A percentile compares a stretch with the other conserved stretches of the same genome.
These are phyloP conservation scores for Claviceps cyperi DNA, from an alignment of 2,329 filamentous ascomycete species.

Conservation along the genomic window DNA sequence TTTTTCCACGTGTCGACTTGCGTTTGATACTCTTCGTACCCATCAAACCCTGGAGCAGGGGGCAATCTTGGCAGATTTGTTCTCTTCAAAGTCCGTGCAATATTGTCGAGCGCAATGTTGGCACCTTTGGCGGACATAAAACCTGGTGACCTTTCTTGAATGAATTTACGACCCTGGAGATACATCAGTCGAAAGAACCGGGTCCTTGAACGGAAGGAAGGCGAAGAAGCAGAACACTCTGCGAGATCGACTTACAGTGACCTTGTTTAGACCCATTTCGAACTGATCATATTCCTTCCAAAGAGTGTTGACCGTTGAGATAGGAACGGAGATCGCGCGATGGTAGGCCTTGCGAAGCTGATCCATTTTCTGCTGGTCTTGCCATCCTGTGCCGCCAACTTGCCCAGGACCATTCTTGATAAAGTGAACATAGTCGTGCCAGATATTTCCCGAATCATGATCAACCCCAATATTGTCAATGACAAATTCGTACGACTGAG, in stretches of 20 bases:
- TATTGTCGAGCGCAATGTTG: slow-evolving; percentile 79
- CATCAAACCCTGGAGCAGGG: slow-evolving; percentile 73
- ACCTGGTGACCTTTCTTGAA: slow-evolving; percentile 80
- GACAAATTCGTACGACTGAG: slow-evolving; percentile 83
- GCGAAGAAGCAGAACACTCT: background rate
- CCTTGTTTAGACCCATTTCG: slow-evolving; percentile 85
- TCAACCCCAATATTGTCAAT: slow-evolving; percentile 82
- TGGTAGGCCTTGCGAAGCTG: slow-evolving; percentile 84
- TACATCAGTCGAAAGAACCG: background rate
- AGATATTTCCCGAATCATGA: slow-evolving; percentile 76
- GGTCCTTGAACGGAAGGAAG: background rate
- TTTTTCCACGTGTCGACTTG: slow-evolving; percentile 84
- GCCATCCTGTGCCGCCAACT: slow-evolving; percentile 77
- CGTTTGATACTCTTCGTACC: slow-evolving; percentile 66
- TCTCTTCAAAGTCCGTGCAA: slow-evolving; percentile 61
- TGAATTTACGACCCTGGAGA: slow-evolving; percentile 73
- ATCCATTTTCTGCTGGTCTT: slow-evolving; percentile 98
- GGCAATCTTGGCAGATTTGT: slow-evolving; percentile 69
- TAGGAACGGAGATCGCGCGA: slow-evolving; percentile 75
- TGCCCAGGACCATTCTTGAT: slow-evolving; percentile 76
- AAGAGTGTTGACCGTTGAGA: slow-evolving; percentile 63
- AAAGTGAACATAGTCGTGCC: slow-evolving; percentile 92
- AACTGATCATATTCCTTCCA: slow-evolving; percentile 99
- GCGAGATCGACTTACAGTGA: slow-evolving; percentile 49
- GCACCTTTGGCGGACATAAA: slow-evolving; percentile 96